Conservation (phyloP, 1,139 yeast species). For the Suhomyces taliae region DNA sequence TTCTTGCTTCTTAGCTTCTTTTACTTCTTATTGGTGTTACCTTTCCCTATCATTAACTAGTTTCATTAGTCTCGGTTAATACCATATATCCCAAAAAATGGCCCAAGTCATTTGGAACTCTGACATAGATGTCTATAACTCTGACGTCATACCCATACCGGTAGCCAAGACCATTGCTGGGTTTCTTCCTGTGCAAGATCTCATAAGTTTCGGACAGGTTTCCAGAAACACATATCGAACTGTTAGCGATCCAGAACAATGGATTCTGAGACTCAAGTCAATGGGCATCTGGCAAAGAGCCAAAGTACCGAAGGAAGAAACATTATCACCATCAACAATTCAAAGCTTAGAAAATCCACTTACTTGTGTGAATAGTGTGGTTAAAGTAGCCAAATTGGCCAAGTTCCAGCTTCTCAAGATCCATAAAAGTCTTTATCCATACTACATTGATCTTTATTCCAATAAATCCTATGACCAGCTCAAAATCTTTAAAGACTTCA, state of each 20-base stretch:
- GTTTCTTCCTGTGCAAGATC: slow-evolving; percentile 38
- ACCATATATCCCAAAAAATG: slow-evolving; percentile 20
- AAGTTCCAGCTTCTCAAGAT: slow-evolving; percentile 44
- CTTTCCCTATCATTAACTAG: too few species aligned
- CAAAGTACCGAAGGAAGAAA: slow-evolving; percentile 7
- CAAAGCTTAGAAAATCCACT: slow-evolving; percentile 26
- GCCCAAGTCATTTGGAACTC: slow-evolving; percentile 51
- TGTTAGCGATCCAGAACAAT: slow-evolving; percentile 42
- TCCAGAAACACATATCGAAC: slow-evolving; percentile 41
- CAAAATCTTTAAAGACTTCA: slow-evolving; percentile 46
- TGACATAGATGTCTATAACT: slow-evolving; percentile 48
- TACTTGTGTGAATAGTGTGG: slow-evolving; percentile 40
- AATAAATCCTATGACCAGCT: slow-evolving; percentile 49
- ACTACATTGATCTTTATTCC: slow-evolving; percentile 48
- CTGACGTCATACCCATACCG: slow-evolving; percentile 41
- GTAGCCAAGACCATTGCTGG: slow-evolving; percentile 39
- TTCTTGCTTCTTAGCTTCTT: too few species aligned
- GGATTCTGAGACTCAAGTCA: slow-evolving; percentile 50
- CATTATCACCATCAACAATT: not conserved
- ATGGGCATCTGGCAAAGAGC: slow-evolving; percentile 51
- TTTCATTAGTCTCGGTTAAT: too few species aligned
- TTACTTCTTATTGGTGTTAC: too few species aligned
- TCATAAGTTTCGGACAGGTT: slow-evolving; percentile 35
- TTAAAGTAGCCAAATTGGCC: slow-evolving; percentile 43
- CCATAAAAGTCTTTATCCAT: slow-evolving; percentile 42